Evolutionary conservation across 148 eudicot genomes (phyloP).

Genomic region (Persicaria maculosa): DNA sequence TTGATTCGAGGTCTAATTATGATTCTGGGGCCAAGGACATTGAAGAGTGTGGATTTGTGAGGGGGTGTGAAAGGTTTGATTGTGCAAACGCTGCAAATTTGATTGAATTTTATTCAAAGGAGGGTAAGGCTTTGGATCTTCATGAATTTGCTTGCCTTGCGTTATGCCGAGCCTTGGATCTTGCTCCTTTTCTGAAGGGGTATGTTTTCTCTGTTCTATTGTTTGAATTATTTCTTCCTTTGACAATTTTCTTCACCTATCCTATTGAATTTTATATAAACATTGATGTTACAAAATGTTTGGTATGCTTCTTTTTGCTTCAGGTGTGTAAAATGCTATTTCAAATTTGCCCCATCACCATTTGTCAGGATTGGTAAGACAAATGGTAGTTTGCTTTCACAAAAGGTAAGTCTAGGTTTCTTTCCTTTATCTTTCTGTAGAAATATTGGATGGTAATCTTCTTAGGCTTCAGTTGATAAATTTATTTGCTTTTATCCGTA

Average conservation of each 20-base stretch:
- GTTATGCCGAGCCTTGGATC: slow-evolving; percentile 67
- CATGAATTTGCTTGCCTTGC: slow-evolving; percentile 84
- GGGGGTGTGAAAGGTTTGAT: slow-evolving; percentile 35
- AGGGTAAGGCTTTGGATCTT: slow-evolving; percentile 61
- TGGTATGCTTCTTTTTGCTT: slow-evolving; percentile 12
- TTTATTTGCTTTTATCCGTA: background rate
- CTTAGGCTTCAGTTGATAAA: background rate
- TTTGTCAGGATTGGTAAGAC: slow-evolving; percentile 50
- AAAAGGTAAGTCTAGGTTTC: slow-evolving; percentile 28
- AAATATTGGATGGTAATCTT: background rate
- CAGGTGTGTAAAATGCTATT: slow-evolving; percentile 67
- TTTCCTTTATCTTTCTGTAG: background rate
- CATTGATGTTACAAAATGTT: no score
- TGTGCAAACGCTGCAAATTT: slow-evolving; percentile 28
- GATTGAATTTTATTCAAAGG: slow-evolving; percentile 43
- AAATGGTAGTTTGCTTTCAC: slow-evolving; percentile 20
- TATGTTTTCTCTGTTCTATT: slow-evolving; percentile 15
- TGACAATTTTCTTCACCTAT: background rate
- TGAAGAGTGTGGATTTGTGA: slow-evolving; percentile 29
- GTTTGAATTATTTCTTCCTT: background rate
- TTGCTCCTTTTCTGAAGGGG: slow-evolving; percentile 60
- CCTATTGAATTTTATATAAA: background rate
- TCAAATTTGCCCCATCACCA: slow-evolving; percentile 74
- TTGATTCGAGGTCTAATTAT: slow-evolving; percentile 35
- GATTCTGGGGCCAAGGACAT: slow-evolving; percentile 24